Percentiles rank a stretch among this genome's conserved stretches.
These are phyloP conservation scores for Teratosphaeria pseudoeucalypti DNA, from an alignment of 2,329 filamentous ascomycete genomes.

Conservation along the genomic window DNA sequence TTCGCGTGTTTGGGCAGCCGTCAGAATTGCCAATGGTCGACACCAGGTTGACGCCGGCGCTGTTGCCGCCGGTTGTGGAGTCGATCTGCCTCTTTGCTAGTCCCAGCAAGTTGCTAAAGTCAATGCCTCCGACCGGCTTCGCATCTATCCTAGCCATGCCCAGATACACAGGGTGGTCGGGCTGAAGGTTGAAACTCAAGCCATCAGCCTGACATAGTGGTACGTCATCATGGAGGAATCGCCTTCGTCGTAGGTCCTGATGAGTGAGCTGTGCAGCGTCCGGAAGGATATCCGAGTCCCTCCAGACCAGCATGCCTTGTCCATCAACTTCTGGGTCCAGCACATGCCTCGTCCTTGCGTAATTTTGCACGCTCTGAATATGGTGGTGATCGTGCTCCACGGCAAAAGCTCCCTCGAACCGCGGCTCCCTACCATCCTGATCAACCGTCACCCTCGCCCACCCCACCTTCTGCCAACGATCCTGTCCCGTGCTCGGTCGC, in stretches of 20 bases:
- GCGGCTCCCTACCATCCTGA: slow-evolving; percentile 62
- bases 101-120: slow-evolving; percentile 58
- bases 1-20: slow-evolving; percentile 85
- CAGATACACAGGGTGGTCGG: slow-evolving; percentile 56
- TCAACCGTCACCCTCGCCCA: slow-evolving; percentile 77
- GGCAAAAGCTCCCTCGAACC: slow-evolving; percentile 86
- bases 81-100: slow-evolving; percentile 50
- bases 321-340: slow-evolving; percentile 57
- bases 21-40: slow-evolving; percentile 66
- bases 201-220: slow-evolving; percentile 58
- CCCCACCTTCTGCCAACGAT: slow-evolving; percentile 69
- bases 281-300: slow-evolving; percentile 69
- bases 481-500: slow-evolving; percentile 36
- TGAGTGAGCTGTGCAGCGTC: slow-evolving; percentile 31
- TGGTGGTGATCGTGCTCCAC: slow-evolving; percentile 77
- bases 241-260: slow-evolving; percentile 47
- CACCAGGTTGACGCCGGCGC: slow-evolving; percentile 67
- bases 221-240: slow-evolving; percentile 5
- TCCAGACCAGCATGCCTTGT: slow-evolving; percentile 82
- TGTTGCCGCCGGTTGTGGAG: slow-evolving; percentile 59
- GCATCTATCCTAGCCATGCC: slow-evolving; percentile 44
- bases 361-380: slow-evolving; percentile 65
- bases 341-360: slow-evolving; percentile 58
- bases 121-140: slow-evolving; percentile 49
- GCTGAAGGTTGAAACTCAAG: slow-evolving; percentile 68